Conservation (phyloP, 2,329 filamentous ascomycete species). For the Xylaria sp. region DNA sequence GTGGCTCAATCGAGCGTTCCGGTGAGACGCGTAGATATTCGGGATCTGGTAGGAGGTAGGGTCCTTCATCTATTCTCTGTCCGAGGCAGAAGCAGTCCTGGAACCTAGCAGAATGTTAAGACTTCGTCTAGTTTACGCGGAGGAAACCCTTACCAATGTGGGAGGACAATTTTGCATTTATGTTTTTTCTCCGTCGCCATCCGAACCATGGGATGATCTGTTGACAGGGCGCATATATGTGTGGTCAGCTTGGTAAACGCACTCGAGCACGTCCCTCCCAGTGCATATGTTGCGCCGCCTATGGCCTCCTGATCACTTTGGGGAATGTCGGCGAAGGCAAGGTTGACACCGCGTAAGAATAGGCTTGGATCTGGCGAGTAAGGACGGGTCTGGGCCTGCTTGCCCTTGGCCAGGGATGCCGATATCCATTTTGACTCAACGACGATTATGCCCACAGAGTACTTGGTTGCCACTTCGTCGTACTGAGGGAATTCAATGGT, state of each 20-base stretch:
- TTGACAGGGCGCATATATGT: slow-evolving; percentile 82
- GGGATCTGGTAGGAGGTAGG: slow-evolving; percentile 85
- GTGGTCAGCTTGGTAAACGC: slow-evolving; percentile 77
- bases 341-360: slow-evolving; percentile 83
- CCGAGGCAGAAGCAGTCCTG: slow-evolving; percentile 95
- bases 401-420: slow-evolving; percentile 70
- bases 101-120: slow-evolving; percentile 68
- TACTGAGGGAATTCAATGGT: slow-evolving; percentile 94
- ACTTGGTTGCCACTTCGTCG: slow-evolving; percentile 72
- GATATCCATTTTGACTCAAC: slow-evolving; percentile 83
- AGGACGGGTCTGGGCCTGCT: slow-evolving; percentile 77
- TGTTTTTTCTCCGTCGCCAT: slow-evolving; percentile 68
- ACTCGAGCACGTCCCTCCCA: slow-evolving; percentile 82
- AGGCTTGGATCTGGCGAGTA: slow-evolving; percentile 90
- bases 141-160: slow-evolving; percentile 73
- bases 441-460: slow-evolving; percentile 80
- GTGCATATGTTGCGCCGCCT: slow-evolving; percentile 82
- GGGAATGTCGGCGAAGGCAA: slow-evolving; percentile 85
- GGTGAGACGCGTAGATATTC: slow-evolving; percentile 72
- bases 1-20: slow-evolving; percentile 61
- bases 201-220: slow-evolving; percentile 74
- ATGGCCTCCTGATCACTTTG: slow-evolving; percentile 90
- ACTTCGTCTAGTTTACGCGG: background rate
- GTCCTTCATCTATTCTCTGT: slow-evolving; percentile 85
- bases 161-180: slow-evolving; percentile 82